Conservation (phyloP, 2,329 filamentous ascomycete species). For the Xylaria sp. region DNA sequence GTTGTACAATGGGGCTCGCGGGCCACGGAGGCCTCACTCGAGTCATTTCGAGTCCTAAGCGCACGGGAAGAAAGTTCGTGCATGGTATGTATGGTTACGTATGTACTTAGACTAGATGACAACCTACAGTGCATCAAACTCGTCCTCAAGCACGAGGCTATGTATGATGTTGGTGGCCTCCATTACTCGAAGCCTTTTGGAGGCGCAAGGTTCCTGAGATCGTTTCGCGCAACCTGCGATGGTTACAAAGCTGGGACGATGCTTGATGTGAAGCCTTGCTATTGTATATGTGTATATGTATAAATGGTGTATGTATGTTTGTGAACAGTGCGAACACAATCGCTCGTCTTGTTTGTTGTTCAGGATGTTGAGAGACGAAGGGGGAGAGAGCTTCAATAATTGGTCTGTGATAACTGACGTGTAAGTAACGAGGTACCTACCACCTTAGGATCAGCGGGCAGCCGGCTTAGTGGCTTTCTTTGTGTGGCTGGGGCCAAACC, state of each 20-base stretch:
- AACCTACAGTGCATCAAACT: conserved; percentile 66
- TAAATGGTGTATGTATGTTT: too few relatives aligned
- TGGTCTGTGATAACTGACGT: neutral
- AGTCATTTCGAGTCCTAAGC: neutral
- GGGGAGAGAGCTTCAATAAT: neutral
- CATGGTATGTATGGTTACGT: neutral
- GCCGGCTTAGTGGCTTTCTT: neutral
- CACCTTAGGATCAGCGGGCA: neutral
- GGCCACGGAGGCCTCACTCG: conserved; percentile 13
- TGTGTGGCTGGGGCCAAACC: conserved; percentile 25
- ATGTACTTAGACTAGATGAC: too few relatives aligned
- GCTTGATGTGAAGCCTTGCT: neutral
- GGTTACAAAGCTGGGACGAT: too few relatives aligned
- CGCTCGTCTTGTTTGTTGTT: conserved; percentile 5
- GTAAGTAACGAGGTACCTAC: conserved; percentile 5
- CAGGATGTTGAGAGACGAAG: neutral
- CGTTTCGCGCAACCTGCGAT: neutral
- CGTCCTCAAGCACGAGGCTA: conserved; percentile 59
- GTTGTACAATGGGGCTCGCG: neutral
- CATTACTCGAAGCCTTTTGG: conserved; percentile 31
- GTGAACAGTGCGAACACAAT: neutral
- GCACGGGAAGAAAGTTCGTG: neutral
- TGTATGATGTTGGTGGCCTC: conserved; percentile 50
- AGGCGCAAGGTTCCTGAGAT: neutral
- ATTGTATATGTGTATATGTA: neutral